Evolutionary conservation across 169 alveolate genomes (phyloP), one percentile per base, ranked within the genome.

Genomic region (Plasmodium billcollinsi): DNA sequence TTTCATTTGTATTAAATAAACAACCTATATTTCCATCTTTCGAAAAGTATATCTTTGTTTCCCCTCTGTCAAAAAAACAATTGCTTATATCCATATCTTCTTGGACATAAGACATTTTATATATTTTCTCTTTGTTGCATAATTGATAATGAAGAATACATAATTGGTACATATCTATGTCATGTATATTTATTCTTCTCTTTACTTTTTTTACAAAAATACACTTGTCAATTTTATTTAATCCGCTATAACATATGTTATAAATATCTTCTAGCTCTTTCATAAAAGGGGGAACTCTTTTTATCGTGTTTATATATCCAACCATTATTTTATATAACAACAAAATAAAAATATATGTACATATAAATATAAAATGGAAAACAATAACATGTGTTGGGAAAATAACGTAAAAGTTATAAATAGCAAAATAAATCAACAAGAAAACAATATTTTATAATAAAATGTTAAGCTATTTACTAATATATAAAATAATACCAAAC

Each of bases 221-320:
- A 39, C 92, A 86, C 18, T 45, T 86, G 15, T 86, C 92, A 8
- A 86, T 86, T 24, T 24, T 66, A 33, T 86, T 86, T 43, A 54
- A 26, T 21, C 92, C 92, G 14, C 88, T n/a, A 66, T 59, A 56
- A 33, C 92, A 86, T 26, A 71, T 72, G 49, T 86, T 86, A 47
- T 72, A 70, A 3, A 69, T 66, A 20, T 86, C 92, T 66, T 59
- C 86, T 21, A 86, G 74, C 20, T 86, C 88, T 39, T 61, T 70
- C 92, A 86, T 86, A 43, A 86, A 86, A 11, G 92, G 92, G 2
- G 92, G 92, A 3, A 86, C 29, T 65, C 71, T 86, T 29, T n/a
- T 86, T 65, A 86, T 59, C n/a, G 54, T 21, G 21, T 67, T 49
- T 0, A 5, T 39, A 39, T 39, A 2, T 7, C 50, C 50, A n/a